Percentiles rank a stretch among this genome's conserved stretches.
Conservation (phyloP, 2,329 filamentous ascomycete species). For the Didymellaceae sp. region DNA sequence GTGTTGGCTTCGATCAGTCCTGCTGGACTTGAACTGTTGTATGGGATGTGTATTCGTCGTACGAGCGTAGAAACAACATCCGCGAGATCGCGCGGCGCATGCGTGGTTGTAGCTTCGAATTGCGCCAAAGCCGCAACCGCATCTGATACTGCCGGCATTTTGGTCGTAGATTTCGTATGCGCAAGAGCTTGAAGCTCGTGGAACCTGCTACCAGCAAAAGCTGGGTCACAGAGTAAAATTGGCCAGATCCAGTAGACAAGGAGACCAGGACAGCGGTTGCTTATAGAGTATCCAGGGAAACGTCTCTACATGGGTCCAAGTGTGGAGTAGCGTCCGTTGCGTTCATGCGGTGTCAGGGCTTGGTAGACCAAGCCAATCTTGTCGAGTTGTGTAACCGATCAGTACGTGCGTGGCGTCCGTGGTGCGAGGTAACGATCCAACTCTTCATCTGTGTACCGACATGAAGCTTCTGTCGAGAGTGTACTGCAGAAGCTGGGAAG, state of each 20-base stretch:
- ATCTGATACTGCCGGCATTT: conserved; percentile 46
- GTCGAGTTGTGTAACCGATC: conserved; percentile 30
- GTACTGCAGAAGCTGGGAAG: background rate
- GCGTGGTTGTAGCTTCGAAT: conserved; percentile 35
- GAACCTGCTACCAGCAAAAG: conserved; percentile 47
- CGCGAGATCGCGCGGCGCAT: conserved; percentile 38
- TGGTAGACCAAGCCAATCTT: conserved; percentile 31
- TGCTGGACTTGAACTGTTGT: conserved; percentile 61
- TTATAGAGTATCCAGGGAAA: conserved; percentile 29
- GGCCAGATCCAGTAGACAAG: conserved; percentile 8
- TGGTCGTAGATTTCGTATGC: conserved; percentile 21
- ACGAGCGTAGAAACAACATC: conserved; percentile 39
- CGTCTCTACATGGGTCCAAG: conserved; percentile 44
- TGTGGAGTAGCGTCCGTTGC: conserved; percentile 28
- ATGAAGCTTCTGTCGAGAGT: conserved; percentile 8
- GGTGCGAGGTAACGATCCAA: conserved; percentile 32
- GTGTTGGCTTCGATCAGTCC: conserved; percentile 63
- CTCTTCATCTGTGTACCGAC: conserved; percentile 25
- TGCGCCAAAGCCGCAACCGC: conserved; percentile 39
- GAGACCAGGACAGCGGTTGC: conserved; percentile 23
- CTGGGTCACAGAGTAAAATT: conserved; percentile 28
- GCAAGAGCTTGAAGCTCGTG: conserved; percentile 22
- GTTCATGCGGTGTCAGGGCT: conserved; percentile 44
- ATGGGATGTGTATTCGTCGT: conserved; percentile 62
- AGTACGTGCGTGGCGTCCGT: conserved; percentile 30